These are phyloP conservation scores for Hanseniaspora thailandica DNA, from an alignment of 805 yeast species.

Conservation along the genomic window DNA sequence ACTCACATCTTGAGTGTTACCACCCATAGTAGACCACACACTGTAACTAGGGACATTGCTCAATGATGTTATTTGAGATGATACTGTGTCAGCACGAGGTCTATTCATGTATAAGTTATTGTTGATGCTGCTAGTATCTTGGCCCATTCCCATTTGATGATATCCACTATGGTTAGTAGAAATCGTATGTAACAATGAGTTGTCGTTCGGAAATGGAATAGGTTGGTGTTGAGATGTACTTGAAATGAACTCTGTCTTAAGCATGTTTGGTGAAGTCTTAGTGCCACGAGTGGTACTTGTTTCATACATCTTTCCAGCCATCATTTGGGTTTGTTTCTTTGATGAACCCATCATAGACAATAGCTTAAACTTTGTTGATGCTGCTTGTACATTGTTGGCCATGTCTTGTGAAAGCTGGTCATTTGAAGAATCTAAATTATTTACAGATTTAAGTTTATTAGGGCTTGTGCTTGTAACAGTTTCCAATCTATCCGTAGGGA, in stretches of 20 bases:
- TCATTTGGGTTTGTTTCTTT: conserved; percentile 6
- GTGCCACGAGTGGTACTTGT: background rate
- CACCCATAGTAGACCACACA: conserved; percentile 17
- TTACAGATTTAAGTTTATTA: background rate
- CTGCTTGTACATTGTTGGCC: background rate
- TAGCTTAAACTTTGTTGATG: conserved; percentile 8
- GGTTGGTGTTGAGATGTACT: background rate
- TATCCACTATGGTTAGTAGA: background rate
- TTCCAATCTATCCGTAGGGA: background rate
- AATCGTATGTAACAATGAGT: background rate
- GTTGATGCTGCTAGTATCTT: background rate
- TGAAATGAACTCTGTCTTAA: background rate
- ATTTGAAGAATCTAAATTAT: background rate
- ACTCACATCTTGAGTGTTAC: conserved; percentile 23
- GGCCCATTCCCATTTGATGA: background rate
- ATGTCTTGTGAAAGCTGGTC: background rate
- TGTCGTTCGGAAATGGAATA: conserved; percentile 9
- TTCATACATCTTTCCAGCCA: background rate
- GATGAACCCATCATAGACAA: conserved; percentile 14
- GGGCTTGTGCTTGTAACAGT: background rate
- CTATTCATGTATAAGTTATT: conserved; percentile 21
- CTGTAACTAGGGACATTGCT: conserved; percentile 17
- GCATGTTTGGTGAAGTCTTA: background rate
- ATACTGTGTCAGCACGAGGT: conserved; percentile 28
- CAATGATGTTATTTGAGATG: conserved; percentile 30